These are phyloP conservation scores for Euphorbia peplus DNA, from an alignment of 345 rosid species.

Conservation along the genomic window DNA sequence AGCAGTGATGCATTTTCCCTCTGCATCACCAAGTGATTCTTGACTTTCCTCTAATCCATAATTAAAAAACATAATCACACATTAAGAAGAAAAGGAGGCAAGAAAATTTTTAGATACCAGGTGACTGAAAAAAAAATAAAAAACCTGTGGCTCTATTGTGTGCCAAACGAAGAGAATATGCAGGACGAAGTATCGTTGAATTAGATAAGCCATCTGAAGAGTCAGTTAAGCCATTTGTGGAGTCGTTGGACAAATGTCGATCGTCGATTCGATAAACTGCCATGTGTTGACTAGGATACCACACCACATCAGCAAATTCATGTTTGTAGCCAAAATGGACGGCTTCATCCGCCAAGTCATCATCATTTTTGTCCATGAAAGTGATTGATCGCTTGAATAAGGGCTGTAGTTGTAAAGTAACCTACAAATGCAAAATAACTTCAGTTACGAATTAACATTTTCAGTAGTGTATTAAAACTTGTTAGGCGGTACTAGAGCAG, in stretches of 20 bases:
- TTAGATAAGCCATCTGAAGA: too few species aligned
- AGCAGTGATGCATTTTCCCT: constrained; percentile 19
- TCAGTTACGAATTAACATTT: too few species aligned
- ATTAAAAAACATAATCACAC: not conserved
- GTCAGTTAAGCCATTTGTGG: too few species aligned
- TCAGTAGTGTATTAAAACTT: too few species aligned
- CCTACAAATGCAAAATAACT: too few species aligned
- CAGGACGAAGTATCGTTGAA: too few species aligned
- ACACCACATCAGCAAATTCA: constrained; percentile 65
- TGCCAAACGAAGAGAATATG: too few species aligned
- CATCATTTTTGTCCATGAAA: constrained; percentile 37
- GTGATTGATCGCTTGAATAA: constrained; percentile 64
- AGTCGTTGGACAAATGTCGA: too few species aligned
- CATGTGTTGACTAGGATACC: constrained; percentile 68
- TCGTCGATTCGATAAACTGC: constrained; percentile 61
- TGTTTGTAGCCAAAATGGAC: constrained; percentile 47
- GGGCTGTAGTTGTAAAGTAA: constrained; percentile 55
- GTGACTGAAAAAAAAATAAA: too few species aligned
- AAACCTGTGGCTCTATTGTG: too few species aligned
- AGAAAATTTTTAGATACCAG: too few species aligned
- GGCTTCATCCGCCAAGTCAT: constrained; percentile 43
- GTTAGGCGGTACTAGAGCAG: too few species aligned
- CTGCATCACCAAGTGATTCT: constrained; percentile 14
- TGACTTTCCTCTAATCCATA: constrained; percentile 23
- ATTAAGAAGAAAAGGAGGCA: not conserved